Base-by-base conservation (phyloP, 306 rosid genomes). In the Vicia sativa region DNA sequence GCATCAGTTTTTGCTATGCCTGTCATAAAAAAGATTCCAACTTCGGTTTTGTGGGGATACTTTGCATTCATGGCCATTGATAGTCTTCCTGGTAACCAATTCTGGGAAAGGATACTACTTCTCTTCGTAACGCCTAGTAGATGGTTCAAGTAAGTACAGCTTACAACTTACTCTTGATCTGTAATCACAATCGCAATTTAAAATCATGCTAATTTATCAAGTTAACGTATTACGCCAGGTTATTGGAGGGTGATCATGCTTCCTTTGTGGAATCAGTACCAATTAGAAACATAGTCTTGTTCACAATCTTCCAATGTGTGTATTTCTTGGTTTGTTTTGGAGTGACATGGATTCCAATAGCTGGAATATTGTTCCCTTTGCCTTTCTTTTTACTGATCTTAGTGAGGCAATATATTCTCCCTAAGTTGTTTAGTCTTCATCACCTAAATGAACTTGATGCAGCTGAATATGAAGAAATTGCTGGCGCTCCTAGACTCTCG, bases 11-110 rank as follows among this genome's bases (percentile, higher is more conserved):
- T 79, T 46, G 91, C 91, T 4, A 82, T 89, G 85, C 95, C 95
- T 56, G 61, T 44, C 52, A 82, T 91, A 16, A 89, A 79, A 74
- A 89, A 75, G 76, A 87, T 89, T 31, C 96, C 97, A 5, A 88
- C 93, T 67, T 88, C 97, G 1, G 88, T 91, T 80, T 78, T 88
- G n/a, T 91, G 97, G 97, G 96, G 97, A 45, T 91, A 89, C 39
- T 89, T 91, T 44, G 91, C 97, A 5, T 91, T 75, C 77, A 91
- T 89, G 96, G 96, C 97, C 67, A 87, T 89, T 19, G 95, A 91
- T 69, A 91, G 97, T 82, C 97, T 91, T 75, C 96, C 96, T 0
- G 95, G 96, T 21, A 91, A 87, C 64, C 96, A 91, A 43, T 89
- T 89, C 66, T 89, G 95, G 96, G 95, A 91, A 77, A 89, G 96